Percentiles rank a stretch among this genome's conserved stretches.
Evolutionary conservation across 1,284 basidiomycete species (phyloP).

Genomic region (Cystobasidium pallidum): DNA sequence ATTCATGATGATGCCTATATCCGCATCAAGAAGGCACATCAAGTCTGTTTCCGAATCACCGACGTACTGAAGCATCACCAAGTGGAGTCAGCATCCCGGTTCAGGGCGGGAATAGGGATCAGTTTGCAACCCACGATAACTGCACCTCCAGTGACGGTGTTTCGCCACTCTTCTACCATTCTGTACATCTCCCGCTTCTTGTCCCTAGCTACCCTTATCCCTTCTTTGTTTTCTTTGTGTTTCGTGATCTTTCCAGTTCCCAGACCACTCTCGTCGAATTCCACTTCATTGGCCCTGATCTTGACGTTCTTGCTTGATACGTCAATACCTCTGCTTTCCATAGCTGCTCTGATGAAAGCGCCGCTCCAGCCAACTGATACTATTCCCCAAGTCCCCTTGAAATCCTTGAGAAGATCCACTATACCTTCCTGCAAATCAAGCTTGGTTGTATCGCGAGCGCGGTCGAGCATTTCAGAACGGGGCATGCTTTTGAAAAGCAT

Average conservation of each 20-base stretch:
- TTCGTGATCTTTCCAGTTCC: slow-evolving; percentile 39
- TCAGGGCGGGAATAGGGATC: background rate
- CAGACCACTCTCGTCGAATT: slow-evolving; percentile 25
- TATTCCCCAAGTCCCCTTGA: slow-evolving; percentile 36
- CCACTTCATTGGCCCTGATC: slow-evolving; percentile 39
- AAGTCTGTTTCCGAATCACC: slow-evolving; percentile 40
- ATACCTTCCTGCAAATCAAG: slow-evolving; percentile 26
- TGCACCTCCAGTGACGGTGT: background rate
- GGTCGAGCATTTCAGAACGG: slow-evolving; percentile 16
- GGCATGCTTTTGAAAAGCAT: slow-evolving; percentile 36
- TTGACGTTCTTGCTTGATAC: slow-evolving; percentile 5
- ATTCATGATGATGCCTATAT: slow-evolving; percentile 41
- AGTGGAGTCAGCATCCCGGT: background rate
- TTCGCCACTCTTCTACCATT: slow-evolving; percentile 30
- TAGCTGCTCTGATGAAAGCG: slow-evolving; percentile 34
- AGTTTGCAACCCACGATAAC: slow-evolving; percentile 22
- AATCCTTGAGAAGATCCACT: slow-evolving; percentile 20
- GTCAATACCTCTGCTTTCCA: slow-evolving; percentile 33
- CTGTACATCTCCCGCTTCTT: slow-evolving; percentile 39
- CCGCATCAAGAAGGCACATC: slow-evolving; percentile 33
- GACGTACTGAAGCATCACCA: slow-evolving; percentile 14
- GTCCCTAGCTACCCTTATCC: slow-evolving; percentile 31
- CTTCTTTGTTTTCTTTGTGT: slow-evolving; percentile 32
- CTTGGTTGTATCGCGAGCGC: slow-evolving; percentile 1
- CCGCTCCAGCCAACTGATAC: slow-evolving; percentile 43